Percentiles rank a stretch among this genome's conserved stretches.
Conservation (phyloP, 352 stramenopile genomes). For the Thraustotheca clavata region DNA sequence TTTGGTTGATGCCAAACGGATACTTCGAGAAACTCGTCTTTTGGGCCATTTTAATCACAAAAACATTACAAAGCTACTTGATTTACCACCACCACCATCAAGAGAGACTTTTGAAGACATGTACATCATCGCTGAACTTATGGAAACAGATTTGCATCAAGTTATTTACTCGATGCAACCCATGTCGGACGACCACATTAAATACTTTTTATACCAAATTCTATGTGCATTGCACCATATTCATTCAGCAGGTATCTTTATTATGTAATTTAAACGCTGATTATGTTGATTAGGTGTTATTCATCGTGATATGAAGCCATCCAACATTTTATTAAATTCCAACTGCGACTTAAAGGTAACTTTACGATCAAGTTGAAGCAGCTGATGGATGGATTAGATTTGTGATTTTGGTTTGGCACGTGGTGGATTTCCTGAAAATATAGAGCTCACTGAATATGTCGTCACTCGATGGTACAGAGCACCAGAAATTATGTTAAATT, state of each 20-base stretch:
- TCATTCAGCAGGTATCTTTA: conserved; percentile 77
- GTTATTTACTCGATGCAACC: conserved; percentile 93
- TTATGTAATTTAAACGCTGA: neutral
- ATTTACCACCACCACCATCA: conserved; percentile 86
- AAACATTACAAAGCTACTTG: conserved; percentile 90
- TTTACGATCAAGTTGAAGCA: neutral
- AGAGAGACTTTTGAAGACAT: conserved; percentile 93
- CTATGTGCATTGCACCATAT: conserved; percentile 86
- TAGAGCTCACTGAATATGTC: conserved; percentile 42
- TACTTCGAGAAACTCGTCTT: conserved; percentile 90
- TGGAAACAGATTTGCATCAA: conserved; percentile 95
- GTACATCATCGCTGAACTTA: conserved; percentile 94
- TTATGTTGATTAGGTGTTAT: conserved; percentile 32
- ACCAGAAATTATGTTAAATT: conserved; percentile 92
- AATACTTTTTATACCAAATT: conserved; percentile 79
- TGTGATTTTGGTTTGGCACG: conserved; percentile 69
- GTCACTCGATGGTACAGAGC: conserved; percentile 82
- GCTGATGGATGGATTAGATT: conserved; percentile 27
- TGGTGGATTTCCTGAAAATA: conserved; percentile 45
- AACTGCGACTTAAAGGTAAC: conserved; percentile 63
- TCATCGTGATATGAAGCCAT: conserved; percentile 78
- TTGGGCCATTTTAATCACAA: conserved; percentile 83
- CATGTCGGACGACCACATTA: conserved; percentile 84
- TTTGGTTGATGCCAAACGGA: conserved; percentile 97
- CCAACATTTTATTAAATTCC: conserved; percentile 71